Conservation (phyloP, 441 rosid species). For the Populus hybrid region DNA sequence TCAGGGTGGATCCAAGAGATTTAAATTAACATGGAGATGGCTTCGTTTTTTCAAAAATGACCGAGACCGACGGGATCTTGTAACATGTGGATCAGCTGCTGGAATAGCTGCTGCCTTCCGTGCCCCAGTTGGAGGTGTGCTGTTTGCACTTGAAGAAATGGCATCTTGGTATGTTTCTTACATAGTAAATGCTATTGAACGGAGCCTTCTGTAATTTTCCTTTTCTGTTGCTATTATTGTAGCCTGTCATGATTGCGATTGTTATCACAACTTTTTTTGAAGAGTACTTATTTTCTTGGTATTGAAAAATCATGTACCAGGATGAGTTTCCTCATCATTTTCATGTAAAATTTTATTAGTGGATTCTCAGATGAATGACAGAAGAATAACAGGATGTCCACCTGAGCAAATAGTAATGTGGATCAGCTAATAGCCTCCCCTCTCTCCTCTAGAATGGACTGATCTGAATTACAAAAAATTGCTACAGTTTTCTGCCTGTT, state of each 20-base stretch:
- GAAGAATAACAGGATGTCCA: background rate
- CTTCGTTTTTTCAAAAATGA: constrained; percentile 70
- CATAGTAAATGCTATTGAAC: background rate
- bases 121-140: constrained; percentile 84
- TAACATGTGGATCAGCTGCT: constrained; percentile 88
- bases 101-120: constrained; percentile 90
- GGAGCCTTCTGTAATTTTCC: background rate
- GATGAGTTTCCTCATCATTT: background rate
- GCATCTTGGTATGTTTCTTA: constrained; percentile 63
- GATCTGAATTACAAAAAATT: background rate
- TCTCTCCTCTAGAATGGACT: background rate
- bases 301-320: background rate
- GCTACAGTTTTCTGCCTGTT: background rate
- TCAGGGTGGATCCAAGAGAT: constrained; percentile 80
- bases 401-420: background rate
- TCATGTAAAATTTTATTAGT: background rate
- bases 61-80: constrained; percentile 78
- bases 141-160: constrained; percentile 90
- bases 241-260: background rate
- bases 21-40: constrained; percentile 69
- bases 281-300: background rate
- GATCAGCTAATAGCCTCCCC: background rate
- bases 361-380: background rate
- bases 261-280: background rate
- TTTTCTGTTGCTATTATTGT: background rate